Base-by-base conservation (phyloP, 192 early-diverging fungal species). In the Backusella westeae region DNA sequence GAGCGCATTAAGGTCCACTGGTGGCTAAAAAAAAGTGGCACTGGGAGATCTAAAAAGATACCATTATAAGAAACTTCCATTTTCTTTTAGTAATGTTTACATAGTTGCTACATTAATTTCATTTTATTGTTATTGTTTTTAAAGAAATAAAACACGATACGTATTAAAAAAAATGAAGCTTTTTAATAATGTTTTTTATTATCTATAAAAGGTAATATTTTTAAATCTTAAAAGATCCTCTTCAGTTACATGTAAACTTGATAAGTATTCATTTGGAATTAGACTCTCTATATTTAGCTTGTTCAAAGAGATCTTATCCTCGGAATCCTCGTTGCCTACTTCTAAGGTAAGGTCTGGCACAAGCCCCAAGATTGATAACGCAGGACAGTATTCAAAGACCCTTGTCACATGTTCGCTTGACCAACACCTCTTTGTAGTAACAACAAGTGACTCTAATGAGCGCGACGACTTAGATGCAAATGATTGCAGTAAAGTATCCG, bases 151-250 rank as follows among this genome's bases (percentile, higher is more conserved):
- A 3, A 12, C 38, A 39, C 1, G 38, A 23, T 23, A 0, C 2
- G 52, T 53, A 21, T 53, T 3, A 32, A 32, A 32, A 32, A 32
- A 32, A 32, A 32, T 53, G 23, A 21, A 3, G 15, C 6, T 26
- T 19, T 56, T 56, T 56, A 9, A 10, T 56, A 23, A 23, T 56
- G 53, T 44, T 56, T 56, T 56, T 23, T 56, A 29, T 63, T 63
- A 63, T 63, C 56, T 63, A 23, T 63, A 63, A 63, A 63, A 29
- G 23, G 56, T 29, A 63, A 63, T 63, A 26, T 63, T 63, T 63
- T 63, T 63, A 26, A 63, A 63, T 29, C 56, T 63, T 12, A 63
- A 63, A 29, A 63, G 7, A 29, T 29, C 7, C n/a, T 63, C 56
- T 14, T 63, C 56, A 26, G 56, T 29, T 9, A 63, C 7, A 29